phyloP scores from a whole-genome alignment of 257 asterid genomes.

The Coffea eugenioides region DNA sequence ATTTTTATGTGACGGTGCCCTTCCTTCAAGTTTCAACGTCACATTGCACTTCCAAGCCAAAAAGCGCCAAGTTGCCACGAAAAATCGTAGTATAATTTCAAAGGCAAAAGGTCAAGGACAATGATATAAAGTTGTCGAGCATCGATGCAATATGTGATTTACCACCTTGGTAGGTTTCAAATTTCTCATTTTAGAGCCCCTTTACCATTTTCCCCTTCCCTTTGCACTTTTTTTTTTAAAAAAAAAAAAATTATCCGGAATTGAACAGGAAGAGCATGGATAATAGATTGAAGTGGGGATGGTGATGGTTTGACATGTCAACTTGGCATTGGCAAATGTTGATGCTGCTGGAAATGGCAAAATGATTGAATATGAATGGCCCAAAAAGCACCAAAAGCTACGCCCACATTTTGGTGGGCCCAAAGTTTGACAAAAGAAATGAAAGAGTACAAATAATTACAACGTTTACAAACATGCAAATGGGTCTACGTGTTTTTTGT shows the following conservation, averaged over 20 bases:
- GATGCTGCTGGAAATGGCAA: not conserved
- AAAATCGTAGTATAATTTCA: not conserved
- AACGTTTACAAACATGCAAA: too few species aligned
- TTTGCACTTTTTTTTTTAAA: too few species aligned
- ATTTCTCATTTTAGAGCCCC: not conserved
- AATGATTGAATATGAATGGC: conserved; percentile 28
- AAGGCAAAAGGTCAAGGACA: not conserved
- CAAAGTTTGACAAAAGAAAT: too few species aligned
- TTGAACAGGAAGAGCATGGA: conserved; percentile 7
- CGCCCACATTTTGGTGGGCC: too few species aligned
- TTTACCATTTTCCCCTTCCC: not conserved
- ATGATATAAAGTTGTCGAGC: not conserved
- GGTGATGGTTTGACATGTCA: conserved; percentile 15
- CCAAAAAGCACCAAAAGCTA: too few species aligned
- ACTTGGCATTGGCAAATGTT: conserved; percentile 25
- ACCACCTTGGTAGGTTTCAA: not conserved
- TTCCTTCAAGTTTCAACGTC: not conserved
- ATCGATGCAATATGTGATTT: not conserved
- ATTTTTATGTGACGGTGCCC: not conserved
- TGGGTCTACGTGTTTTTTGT: too few species aligned
- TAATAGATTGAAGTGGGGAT: conserved; percentile 8
- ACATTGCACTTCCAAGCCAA: not conserved
- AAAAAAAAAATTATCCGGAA: too few species aligned
- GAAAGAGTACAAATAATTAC: too few species aligned
- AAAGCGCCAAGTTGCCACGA: not conserved